phyloP scores from a whole-genome alignment of 139 green algal genomes.

The Chlorella ohadii region DNA sequence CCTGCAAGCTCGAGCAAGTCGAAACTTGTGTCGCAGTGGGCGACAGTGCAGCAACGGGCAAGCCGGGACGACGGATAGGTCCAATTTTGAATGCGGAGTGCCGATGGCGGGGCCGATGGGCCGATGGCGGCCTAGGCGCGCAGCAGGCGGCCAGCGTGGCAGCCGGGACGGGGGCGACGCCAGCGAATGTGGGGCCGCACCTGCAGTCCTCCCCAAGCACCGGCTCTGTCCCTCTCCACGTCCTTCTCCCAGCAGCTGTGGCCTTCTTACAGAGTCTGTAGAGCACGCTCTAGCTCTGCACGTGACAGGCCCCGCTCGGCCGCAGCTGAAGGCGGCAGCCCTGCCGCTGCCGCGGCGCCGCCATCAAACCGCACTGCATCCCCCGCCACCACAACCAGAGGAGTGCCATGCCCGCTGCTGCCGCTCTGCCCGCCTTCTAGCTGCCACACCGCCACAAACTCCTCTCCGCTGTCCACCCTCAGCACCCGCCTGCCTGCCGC shows the following conservation, averaged over 20 bases:
- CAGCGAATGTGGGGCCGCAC: background rate
- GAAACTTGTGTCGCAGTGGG: background rate
- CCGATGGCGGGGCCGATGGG: background rate
- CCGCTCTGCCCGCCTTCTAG: background rate
- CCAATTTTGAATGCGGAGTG: background rate
- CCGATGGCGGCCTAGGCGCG: background rate
- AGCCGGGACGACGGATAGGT: too few relatives aligned
- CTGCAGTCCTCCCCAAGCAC: background rate
- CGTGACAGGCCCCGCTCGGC: background rate
- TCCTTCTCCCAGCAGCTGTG: too few relatives aligned
- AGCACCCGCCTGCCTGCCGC: background rate
- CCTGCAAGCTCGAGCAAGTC: background rate
- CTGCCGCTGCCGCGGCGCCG: background rate
- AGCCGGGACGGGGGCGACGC: background rate
- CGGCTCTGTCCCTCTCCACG: too few relatives aligned
- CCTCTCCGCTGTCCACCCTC: slow-evolving; percentile 3
- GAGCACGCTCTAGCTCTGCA: background rate
- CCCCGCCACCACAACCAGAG: background rate
- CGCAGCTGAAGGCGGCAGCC: background rate
- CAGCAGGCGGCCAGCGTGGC: background rate
- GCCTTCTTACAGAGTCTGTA: background rate
- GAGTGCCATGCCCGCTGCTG: too few relatives aligned
- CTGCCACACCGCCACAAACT: slow-evolving; percentile 24
- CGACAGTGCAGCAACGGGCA: background rate
- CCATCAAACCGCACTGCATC: slow-evolving; percentile 12